Evolutionary conservation across 352 stramenopile genomes (phyloP), one percentile per base, ranked within the genome.

Genomic region (Poterioochromonas sp.): DNA sequence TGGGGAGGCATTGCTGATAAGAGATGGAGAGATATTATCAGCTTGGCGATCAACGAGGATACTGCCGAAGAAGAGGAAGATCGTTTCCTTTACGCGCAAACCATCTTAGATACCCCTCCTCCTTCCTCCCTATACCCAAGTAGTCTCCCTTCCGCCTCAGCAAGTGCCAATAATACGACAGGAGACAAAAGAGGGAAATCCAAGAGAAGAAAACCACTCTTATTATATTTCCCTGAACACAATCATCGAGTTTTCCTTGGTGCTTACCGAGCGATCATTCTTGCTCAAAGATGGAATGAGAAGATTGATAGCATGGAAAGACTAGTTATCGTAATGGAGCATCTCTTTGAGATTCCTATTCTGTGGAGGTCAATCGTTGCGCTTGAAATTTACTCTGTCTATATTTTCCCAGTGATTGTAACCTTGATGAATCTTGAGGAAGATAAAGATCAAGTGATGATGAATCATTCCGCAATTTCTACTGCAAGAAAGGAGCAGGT

Each of bases 221-320:
- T 74, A 39, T 54, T 74, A 26, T 74, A 58, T n/a, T 74, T 74
- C 29, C 65, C 65, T 26, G 2, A 54, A 8, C 65, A 74, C n/a
- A 58, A 74, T 37, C 15, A 51, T 51, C 11, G 34, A 1, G 1
- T 26, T 37, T 15, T 58, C 3, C 29, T 74, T 8, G 65, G 65
- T n/a, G 37, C 37, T 3, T 74, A 74, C 29, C 65, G 65, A 11
- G 29, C 5, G 5, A 34, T 74, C 2, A 18, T 35, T 74, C 18
- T 54, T 11, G 40, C 65, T 34, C 37, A 51, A 18, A 51, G 43
- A 35, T 74, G 65, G 65, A 11, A 1, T 15, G 1, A 35, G 22
- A 8, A n/a, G 18, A 2, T n/a, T 54, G 2, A 58, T 32, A 54
- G 22, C 8, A 22, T 74, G 8, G 65, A 74, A 40, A 54, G 3